Evolutionary conservation across 352 stramenopile genomes (phyloP), one percentile per base, ranked within the genome.

Genomic region (Pythium phragmiticola): DNA sequence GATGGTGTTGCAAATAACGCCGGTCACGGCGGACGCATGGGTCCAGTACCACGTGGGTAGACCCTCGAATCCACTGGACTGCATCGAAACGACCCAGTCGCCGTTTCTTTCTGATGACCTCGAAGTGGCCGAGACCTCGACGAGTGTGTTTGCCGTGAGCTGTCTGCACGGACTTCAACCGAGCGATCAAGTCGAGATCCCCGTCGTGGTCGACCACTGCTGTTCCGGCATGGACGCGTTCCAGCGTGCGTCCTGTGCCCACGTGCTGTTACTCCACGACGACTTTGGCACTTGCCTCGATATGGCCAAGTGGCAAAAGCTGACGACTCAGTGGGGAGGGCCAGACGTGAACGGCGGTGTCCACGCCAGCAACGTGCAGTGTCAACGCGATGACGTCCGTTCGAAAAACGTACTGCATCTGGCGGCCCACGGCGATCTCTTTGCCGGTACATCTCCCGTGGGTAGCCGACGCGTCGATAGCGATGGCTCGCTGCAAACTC

Each of bases 261-360:
- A 82, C 26, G 70, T 89, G 17, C 67, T 89, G 13, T 57, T 89
- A 0, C 58, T 90, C 1, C 69, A 80, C 28, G 82, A 92, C 61
- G 64, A 83, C 19, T 89, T 89, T 47, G 63, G 34, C 0, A 63
- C 66, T 1, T 86, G 76, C 19, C 57, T 83, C 4, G 77, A 82
- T 14, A 34, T 57, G 3, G 68, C 52, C 4, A 86, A 84, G 45
- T 92, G 82, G 82, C 42, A 34, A 4, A 41, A 39, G 1, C 2
- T 77, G 4, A 89, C 78, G 6, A 78, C 63, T 21, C 82, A 92
- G 42, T 92, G 78, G 80, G 82, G 78, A 8, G 80, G 78, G 0
- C 58, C 57, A 14, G 73, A 87, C 7, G 74, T 86, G 4, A 89
- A 88, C 28, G 80, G 82, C n/a, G 80, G 82, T 0, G 82, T 92